Evolutionary conservation across 2,329 filamentous ascomycete genomes (phyloP), one percentile per base, ranked within the genome.

Genomic region (Trichophyton schoenleinii): DNA sequence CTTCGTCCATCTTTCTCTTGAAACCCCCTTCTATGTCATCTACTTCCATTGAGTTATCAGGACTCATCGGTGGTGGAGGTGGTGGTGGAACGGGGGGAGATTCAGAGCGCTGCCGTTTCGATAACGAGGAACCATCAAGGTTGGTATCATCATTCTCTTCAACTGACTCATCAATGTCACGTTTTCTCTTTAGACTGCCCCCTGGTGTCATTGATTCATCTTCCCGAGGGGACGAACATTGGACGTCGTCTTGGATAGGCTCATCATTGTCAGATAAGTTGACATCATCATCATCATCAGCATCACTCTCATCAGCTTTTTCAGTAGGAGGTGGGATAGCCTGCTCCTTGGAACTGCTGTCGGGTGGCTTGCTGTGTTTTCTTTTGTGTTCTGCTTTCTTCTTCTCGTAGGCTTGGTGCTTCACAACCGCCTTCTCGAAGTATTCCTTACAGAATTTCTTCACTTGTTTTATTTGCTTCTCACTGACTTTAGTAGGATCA

Each of bases 391-490:
- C 80, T 1, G 79, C 77, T 69, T 84, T 87, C 64, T 81, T 82
- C 71, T 84, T 84, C 66, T 91, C 85, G 64, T 85, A 81, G 64
- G 81, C 84, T 63, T 78, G 79, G 68, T 87, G 89, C 75, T 95
- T 95, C 61, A 81, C 79, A 1, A 92, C 85, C 0, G 90, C 91
- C 70, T 90, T 91, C 63, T 95, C 89, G 69, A 96, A 87, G 72
- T 87, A 97, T 58, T 91, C 86, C 64, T 88, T 87, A 62, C 91
- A 90, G 70, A 87, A 90, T 62, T 83, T 86, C 75, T 89, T 95
- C 63, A 96, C 83, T 65, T 91, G 89, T 70, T 86, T 87, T 67
- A 87, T 83, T 68, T 94, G 88, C 70, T 89, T 91, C 41, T 88
- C 82, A 31, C 81, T 83, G 65, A 96, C 86, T 57, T 82, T 83